A percentile compares a stretch with the other conserved stretches of the same genome.
Evolutionary conservation across 2,329 filamentous ascomycete species (phyloP).

Genomic region (Clonostachys chloroleuca): DNA sequence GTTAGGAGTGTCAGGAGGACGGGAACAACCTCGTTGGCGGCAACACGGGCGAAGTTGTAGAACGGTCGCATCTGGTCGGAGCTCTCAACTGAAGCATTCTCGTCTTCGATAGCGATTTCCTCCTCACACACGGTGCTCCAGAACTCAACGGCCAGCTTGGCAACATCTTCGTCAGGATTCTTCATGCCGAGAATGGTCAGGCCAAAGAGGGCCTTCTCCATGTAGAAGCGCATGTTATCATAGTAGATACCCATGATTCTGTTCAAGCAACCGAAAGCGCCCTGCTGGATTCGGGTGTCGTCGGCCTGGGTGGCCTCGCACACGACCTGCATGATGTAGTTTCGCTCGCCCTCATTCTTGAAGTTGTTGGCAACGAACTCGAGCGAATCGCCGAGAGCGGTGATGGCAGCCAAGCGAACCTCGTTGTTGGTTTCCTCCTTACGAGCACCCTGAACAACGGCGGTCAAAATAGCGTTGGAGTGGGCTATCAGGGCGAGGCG

Average conservation of each 20-base stretch:
- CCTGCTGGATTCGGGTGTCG: constrained; percentile 88
- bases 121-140: constrained; percentile 99
- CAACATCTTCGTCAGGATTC: constrained; percentile 93
- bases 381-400: constrained; percentile 89
- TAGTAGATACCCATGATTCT: constrained; percentile 99
- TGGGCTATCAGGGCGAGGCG: constrained; percentile 76
- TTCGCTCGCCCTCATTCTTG: constrained; percentile 97
- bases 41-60: constrained; percentile 93
- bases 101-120: constrained; percentile 95
- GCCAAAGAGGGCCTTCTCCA: constrained; percentile 99
- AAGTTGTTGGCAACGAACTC: constrained; percentile 99
- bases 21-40: constrained; percentile 89
- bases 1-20: constrained; percentile 85
- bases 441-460: constrained; percentile 93
- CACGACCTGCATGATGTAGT: constrained; percentile 99
- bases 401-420: constrained; percentile 88
- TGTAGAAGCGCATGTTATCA: constrained; percentile 99
- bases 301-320: constrained; percentile 96
- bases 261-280: constrained; percentile 95
- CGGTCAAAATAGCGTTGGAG: constrained; percentile 96
- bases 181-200: constrained; percentile 98
- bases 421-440: constrained; percentile 93
- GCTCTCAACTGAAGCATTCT: constrained; percentile 75
- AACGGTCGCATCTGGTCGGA: constrained; percentile 83
- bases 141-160: constrained; percentile 97